phyloP scores from a whole-genome alignment of 73 alveolate species.

The Paramecium pentaurelia region DNA sequence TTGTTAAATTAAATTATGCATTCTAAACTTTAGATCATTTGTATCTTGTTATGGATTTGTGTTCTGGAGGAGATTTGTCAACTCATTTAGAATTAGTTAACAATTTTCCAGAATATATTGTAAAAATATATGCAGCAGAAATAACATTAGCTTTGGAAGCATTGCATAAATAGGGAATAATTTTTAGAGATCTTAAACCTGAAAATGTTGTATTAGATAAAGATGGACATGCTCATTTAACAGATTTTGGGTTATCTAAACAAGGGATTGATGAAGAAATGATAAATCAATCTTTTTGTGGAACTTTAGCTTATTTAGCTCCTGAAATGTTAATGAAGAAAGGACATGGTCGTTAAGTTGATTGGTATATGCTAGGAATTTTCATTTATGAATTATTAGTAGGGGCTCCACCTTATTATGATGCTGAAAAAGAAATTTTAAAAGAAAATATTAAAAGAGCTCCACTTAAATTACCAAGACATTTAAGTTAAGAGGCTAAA shows the following conservation, averaged over 20 bases:
- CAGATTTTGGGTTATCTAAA: conserved; percentile 96
- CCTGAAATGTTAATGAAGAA: conserved; percentile 92
- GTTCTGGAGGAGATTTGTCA: conserved; percentile 90
- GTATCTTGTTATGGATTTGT: conserved; percentile 85
- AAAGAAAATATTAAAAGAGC: conserved; percentile 23
- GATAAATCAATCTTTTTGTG: conserved; percentile 68
- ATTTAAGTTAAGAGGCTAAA: conserved; percentile 42
- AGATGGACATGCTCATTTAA: conserved; percentile 92
- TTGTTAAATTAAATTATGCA: conserved; percentile 91
- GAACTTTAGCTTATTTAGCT: conserved; percentile 92
- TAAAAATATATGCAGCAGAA: conserved; percentile 87
- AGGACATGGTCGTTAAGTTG: conserved; percentile 96
- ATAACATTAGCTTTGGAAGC: conserved; percentile 89
- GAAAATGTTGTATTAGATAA: conserved; percentile 92
- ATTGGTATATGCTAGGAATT: conserved; percentile 89
- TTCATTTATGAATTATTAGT: conserved; percentile 93
- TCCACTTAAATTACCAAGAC: neutral
- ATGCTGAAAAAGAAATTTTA: neutral
- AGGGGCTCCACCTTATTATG: conserved; percentile 68
- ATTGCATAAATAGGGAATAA: conserved; percentile 87
- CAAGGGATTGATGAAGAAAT: conserved; percentile 83
- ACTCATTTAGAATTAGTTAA: neutral
- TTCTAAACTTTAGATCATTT: conserved; percentile 85
- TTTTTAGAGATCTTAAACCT: conserved; percentile 95
- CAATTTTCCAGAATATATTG: conserved; percentile 89